Evolutionary conservation across 2,329 filamentous ascomycete species (phyloP).

Genomic region (Allantophomopsis lycopodina): DNA sequence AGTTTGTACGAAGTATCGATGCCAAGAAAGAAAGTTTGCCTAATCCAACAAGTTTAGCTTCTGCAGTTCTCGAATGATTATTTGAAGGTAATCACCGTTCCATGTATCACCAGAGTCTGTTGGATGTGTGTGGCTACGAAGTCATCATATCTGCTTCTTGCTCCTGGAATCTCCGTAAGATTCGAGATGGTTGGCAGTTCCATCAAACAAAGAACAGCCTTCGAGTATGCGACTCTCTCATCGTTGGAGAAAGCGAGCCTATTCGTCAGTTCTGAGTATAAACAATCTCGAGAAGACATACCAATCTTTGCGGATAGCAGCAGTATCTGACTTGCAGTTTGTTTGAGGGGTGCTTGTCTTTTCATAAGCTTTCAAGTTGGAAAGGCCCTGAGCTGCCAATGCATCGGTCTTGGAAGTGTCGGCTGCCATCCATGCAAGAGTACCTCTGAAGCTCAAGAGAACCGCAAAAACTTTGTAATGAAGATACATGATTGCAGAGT

Average conservation of each 20-base stretch:
- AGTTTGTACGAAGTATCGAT: constrained; percentile 24
- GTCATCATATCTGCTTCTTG: constrained; percentile 23
- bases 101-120: constrained; percentile 20
- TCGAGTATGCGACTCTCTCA: constrained; percentile 9
- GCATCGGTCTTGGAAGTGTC: constrained; percentile 10
- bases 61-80: too few relatives aligned
- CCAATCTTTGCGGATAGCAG: constrained; percentile 27
- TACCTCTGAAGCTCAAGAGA: too few relatives aligned
- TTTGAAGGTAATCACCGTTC: constrained; percentile 7
- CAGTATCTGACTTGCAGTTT: constrained; percentile 22
- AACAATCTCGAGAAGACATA: constrained; percentile 6
- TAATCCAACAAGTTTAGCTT: not conserved
- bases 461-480: too few relatives aligned
- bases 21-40: constrained; percentile 26
- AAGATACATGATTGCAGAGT: too few relatives aligned
- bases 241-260: not conserved
- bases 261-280: not conserved
- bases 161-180: constrained; percentile 16
- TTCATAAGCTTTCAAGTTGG: constrained; percentile 9
- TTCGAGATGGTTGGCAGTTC: constrained; percentile 16
- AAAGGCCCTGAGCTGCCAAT: constrained; percentile 15
- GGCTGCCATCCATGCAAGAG: too few relatives aligned
- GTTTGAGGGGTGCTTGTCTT: too few relatives aligned
- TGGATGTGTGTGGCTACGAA: constrained; percentile 24
- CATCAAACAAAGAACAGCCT: constrained; percentile 18